Base-by-base conservation (phyloP, 495 filamentous ascomycete species). In the Jackrogersella minutella region DNA sequence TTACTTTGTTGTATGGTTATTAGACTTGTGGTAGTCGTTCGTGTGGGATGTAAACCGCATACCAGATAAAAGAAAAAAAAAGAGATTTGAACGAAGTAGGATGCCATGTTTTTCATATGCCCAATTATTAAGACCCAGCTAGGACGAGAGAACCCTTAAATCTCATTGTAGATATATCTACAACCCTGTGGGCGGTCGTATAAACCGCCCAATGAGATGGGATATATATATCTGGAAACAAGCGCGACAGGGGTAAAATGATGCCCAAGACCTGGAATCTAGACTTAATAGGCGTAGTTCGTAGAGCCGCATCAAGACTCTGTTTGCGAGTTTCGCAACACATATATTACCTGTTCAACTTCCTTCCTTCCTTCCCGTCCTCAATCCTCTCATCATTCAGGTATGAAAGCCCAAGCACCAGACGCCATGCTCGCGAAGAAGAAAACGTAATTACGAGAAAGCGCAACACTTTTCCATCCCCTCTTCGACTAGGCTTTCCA, bases 401-500 rank as follows among this genome's bases (percentile, higher is more conserved):
- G 24, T 49, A 46, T 63, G 31, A 50, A 34, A 41, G 36, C 49
- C 39, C 31, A 33, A 41, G 40, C 49, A 41, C 57, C 63, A 66
- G 10, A 56, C 50, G 14, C 62, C 64, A 34, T 24, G 19, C 22
- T 26, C 6, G 8, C 21, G 30, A 2, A 49, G 43, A 53, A 21
- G 16, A 36, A 28, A 28, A 10, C n/a, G 54, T 41, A 41, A 17
- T 33, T 44, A 24, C 13, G n/a, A 37, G 2, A 14, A n/a, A 21
- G 14, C 13, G 4, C 8, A 37, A 14, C 3, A 3, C 14, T 40
- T 37, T 14, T n/a, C 26, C 34, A 8, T 7, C 5, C 1, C 6
- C 22, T 13, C 14, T 16, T 33, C n/a, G 28, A n/a, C 51, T 44
- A 66, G 4, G 40, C 58, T 43, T 76, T 73, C 76, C 76, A 78